Base-by-base conservation (phyloP, 2,329 filamentous ascomycete species). In the Stagonosporopsis chrysanthemi region DNA sequence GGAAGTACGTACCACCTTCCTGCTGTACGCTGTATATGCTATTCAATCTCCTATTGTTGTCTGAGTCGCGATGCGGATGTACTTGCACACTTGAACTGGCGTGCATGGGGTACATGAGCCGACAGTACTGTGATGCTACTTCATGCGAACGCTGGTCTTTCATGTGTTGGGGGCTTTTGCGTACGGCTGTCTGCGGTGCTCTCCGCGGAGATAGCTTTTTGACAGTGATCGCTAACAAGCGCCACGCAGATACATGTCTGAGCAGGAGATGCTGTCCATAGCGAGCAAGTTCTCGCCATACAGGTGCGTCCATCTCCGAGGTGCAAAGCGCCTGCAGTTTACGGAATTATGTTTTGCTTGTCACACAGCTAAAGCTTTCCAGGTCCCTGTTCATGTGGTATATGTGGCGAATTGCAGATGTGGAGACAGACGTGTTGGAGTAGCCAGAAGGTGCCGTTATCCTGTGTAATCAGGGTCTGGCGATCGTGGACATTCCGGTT, bases 371-470 rank as follows among this genome's bases (percentile, higher is more conserved):
- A 45, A 50, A 8, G n/a, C 6, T 33, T 22, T 26, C 26, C 49
- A 88, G 93, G 71, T 95, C 89, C 68, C 75, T 97, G 40, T 97
- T 97, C 71, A 97, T 97, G 93, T 97, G 93, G 93, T 96, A 96
- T 74, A 96, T 97, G 90, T 97, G 94, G 93, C 83, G 89, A 57
- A 87, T 94, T 11, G 90, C 89, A 72, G 87, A 92, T 71, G 91
- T 92, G 4, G 90, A 96, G 75, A 78, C 93, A 22, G 78, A 79
- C 24, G 82, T 83, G 40, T 69, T 86, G 65, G 65, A 74, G 48
- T 66, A 58, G 46, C 39, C 26, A 17, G 43, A 56, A 26, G 17
- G 5, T 9, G 22, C 28, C 12, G 29, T 28, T 11, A 14, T 38
- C 33, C 38, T 12, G 17, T 41, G n/a, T 19, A 17, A n/a, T 40